Conservation (phyloP, 176 grass and related monocot species). For the Canna indica region DNA sequence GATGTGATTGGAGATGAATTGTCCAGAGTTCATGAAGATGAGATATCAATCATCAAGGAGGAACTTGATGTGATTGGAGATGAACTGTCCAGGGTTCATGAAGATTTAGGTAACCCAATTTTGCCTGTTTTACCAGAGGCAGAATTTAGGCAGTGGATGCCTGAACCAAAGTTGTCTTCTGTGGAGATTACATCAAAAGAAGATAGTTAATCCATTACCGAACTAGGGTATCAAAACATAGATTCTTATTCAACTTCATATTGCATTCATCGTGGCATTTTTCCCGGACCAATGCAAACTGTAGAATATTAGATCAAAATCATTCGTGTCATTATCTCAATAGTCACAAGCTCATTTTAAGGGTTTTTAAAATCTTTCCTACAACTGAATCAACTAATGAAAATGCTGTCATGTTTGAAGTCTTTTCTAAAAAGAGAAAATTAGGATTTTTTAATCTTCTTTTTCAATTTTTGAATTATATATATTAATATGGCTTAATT, state of each 20-base stretch:
- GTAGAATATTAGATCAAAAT: not conserved
- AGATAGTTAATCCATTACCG: not conserved
- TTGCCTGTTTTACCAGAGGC: not conserved
- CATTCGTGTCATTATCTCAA: not conserved
- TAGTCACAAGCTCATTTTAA: too few species aligned
- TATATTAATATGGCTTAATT: too few species aligned
- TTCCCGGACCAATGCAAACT: not conserved
- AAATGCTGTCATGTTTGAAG: too few species aligned
- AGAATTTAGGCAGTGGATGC: not conserved
- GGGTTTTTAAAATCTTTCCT: too few species aligned
- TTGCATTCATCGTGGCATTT: not conserved
- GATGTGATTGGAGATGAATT: conserved; percentile 19
- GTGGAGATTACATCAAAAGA: not conserved
- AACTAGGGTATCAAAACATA: not conserved
- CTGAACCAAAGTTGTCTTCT: not conserved
- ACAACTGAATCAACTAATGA: too few species aligned
- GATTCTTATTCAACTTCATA: not conserved
- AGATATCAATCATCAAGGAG: conserved; percentile 24
- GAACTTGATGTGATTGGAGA: conserved; percentile 15
- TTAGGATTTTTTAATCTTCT: too few species aligned
- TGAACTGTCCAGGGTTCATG: not conserved
- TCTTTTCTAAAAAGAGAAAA: too few species aligned
- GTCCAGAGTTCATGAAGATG: conserved; percentile 1
- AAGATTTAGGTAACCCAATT: not conserved
- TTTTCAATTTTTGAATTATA: too few species aligned